Evolutionary conservation across 176 grass and related monocot species (phyloP).

Genomic region (Sorghum bicolor): DNA sequence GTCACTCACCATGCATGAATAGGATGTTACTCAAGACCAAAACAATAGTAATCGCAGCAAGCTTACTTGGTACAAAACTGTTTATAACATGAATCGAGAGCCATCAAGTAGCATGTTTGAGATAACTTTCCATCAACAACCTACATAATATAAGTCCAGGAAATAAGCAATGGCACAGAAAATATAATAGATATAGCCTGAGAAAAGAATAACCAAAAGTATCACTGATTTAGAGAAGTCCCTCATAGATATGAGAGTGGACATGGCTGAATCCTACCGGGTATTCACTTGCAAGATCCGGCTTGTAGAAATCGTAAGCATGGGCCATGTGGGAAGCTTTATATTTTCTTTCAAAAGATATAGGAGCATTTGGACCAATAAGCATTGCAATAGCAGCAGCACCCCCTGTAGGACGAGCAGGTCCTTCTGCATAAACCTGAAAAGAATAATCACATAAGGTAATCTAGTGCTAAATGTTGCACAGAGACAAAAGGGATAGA

Average conservation of each 20-base stretch:
- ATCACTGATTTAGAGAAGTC: not conserved
- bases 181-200: not conserved
- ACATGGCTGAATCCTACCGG: conserved; percentile 40
- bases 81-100: conserved; percentile 62
- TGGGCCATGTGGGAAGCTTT: conserved; percentile 77
- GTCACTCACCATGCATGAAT: not conserved
- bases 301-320: conserved; percentile 85
- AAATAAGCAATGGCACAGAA: not conserved
- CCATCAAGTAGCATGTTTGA: conserved; percentile 82
- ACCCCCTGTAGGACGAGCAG: conserved; percentile 65
- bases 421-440: conserved; percentile 82
- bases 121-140: conserved; percentile 85
- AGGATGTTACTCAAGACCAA: conserved; percentile 6
- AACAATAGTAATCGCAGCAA: conserved; percentile 1
- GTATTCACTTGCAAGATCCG: conserved; percentile 82
- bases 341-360: conserved; percentile 70
- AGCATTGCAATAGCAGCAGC: conserved; percentile 84
- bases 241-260: not conserved
- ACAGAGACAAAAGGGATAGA: not conserved
- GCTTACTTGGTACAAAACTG: conserved; percentile 65
- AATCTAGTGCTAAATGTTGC: not conserved
- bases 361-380: conserved; percentile 65
- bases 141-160: conserved; percentile 22
- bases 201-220: not conserved
- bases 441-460: not conserved